Evolutionary conservation across 345 rosid species (phyloP), one percentile per base, ranked within the genome.

Genomic region (Conringia planisiliqua): DNA sequence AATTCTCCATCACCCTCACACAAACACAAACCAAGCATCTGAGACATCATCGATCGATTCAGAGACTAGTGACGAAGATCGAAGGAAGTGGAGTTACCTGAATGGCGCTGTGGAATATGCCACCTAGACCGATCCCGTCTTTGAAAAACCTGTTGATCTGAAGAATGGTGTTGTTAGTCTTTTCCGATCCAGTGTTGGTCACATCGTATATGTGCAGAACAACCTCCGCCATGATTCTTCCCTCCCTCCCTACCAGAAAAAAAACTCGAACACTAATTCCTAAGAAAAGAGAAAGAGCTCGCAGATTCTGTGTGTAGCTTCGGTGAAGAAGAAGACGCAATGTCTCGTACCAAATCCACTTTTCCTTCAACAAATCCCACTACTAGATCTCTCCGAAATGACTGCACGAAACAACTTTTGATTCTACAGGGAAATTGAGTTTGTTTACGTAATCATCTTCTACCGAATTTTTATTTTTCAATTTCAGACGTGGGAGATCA

Each of bases 71-170:
- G n/a, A 39, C 3, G 74, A 54, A 29, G 57, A 42, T 44, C 7
- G 13, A 42, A 56, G 4, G 56, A 33, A 62, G 35, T 63, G 26
- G 3, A 30, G 68, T 57, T 26, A 90, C 99, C 97, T 95, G 96
- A 73, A 95, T 86, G 20, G 99, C 99, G 82, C 97, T 90, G 84
- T 95, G 99, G 81, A 95, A 75, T 9, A 75, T 68, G 11, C 98
- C 99, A 7, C 99, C 98, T 17, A 95, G 72, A 71, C 99, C 97
- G 35, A 95, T 89, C 33, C 88, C 87, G 71, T 95, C 99, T 70
- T 95, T 95, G 84, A 95, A 92, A 88, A 95, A 85, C 80, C 87
- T 89, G 70, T 92, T 95, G 86, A 95, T 90, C 79, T 92, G 88
- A 87, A 89, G 65, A 65, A 95, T 88, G 17, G 98, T 92, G 84